phyloP scores from a whole-genome alignment of 345 rosid species.

The Acer campestre region DNA sequence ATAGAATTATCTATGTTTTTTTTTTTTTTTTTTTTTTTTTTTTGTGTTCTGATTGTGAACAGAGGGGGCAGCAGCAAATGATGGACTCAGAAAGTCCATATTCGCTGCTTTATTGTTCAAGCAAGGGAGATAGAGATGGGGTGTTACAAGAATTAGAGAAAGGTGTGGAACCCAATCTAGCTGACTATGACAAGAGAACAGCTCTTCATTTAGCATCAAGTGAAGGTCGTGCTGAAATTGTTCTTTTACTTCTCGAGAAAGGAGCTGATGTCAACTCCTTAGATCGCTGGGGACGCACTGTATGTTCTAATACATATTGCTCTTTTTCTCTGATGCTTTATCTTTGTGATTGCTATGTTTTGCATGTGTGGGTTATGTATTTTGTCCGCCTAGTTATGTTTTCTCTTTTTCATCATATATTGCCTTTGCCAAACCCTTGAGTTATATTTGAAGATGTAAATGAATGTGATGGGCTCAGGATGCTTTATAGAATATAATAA shows the following conservation, averaged over 20 bases:
- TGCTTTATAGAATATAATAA: background rate
- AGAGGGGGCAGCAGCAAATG: constrained; percentile 28
- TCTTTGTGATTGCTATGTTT: background rate
- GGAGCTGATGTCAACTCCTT: constrained; percentile 58
- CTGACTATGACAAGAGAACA: constrained; percentile 65
- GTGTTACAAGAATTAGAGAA: constrained; percentile 56
- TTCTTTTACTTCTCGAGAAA: constrained; percentile 53
- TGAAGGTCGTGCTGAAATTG: constrained; percentile 59
- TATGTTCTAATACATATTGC: constrained; percentile 30
- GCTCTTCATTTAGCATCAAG: constrained; percentile 71
- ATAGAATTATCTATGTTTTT: background rate
- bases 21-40: too few species aligned
- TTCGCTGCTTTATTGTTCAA: constrained; percentile 50
- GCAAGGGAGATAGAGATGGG: constrained; percentile 53
- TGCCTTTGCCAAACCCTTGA: background rate
- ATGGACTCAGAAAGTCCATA: constrained; percentile 50
- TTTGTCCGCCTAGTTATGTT: background rate
- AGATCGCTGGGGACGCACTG: constrained; percentile 75
- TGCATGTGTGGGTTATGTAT: background rate
- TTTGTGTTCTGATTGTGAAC: background rate
- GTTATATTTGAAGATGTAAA: background rate
- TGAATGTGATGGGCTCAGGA: background rate
- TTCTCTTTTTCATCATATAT: background rate
- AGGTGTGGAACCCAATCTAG: constrained; percentile 48
- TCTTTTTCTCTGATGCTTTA: background rate